These are phyloP conservation scores for Ustilago cynodontis DNA, from an alignment of 1,284 basidiomycete species.

Conservation along the genomic window DNA sequence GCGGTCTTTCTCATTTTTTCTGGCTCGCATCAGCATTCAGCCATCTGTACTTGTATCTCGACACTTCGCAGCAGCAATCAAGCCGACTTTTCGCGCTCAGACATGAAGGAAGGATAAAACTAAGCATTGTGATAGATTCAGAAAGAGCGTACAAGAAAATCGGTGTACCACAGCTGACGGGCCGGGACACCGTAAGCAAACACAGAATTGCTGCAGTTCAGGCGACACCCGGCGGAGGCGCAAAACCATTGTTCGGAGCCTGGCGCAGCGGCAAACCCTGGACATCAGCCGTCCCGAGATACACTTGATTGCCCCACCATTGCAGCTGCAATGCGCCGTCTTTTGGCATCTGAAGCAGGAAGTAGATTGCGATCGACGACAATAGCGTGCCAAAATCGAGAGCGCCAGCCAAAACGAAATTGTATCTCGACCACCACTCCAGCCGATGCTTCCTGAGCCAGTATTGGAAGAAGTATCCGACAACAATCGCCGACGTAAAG, in stretches of 20 bases:
- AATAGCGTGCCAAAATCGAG: slow-evolving; percentile 70
- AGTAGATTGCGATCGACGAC: slow-evolving; percentile 48
- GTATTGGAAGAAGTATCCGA: slow-evolving; percentile 72
- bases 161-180: too few relatives aligned
- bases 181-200: too few relatives aligned
- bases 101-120: too few relatives aligned
- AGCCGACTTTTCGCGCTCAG: neutral
- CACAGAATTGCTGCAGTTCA: too few relatives aligned
- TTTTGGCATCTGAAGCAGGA: slow-evolving; percentile 45
- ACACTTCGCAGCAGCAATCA: slow-evolving; percentile 5
- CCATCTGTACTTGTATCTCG: slow-evolving; percentile 47
- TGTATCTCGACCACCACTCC: slow-evolving; percentile 71
- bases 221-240: slow-evolving; percentile 28
- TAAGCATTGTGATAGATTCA: too few relatives aligned
- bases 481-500: slow-evolving; percentile 69
- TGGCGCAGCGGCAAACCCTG: slow-evolving; percentile 15
- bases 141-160: too few relatives aligned
- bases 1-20: neutral
- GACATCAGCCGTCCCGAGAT: slow-evolving; percentile 47
- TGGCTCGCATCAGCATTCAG: neutral
- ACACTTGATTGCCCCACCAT: slow-evolving; percentile 67
- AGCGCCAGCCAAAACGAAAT: slow-evolving; percentile 70
- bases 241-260: slow-evolving; percentile 34
- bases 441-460: slow-evolving; percentile 62
- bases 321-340: slow-evolving; percentile 33